Conservation (phyloP, 1,284 basidiomycete genomes). For the Mycena citricolor region DNA sequence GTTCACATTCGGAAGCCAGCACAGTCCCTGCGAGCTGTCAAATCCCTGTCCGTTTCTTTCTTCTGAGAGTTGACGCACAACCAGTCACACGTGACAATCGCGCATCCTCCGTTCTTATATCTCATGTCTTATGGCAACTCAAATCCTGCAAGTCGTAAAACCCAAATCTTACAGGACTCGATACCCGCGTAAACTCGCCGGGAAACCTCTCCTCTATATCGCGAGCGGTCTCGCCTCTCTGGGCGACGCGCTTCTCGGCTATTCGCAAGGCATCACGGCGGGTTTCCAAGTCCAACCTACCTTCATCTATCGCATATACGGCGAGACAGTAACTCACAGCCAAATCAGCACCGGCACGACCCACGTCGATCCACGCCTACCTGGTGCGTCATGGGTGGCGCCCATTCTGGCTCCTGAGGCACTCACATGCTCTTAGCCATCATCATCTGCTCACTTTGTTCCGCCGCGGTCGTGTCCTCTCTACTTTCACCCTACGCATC, state of each 20-base stretch:
- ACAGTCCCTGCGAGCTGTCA: no score
- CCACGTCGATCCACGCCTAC: conserved; percentile 45
- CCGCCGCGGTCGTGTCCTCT: conserved; percentile 50
- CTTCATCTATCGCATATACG: conserved; percentile 50
- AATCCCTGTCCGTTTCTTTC: no score
- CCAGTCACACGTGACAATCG: no score
- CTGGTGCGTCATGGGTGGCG: conserved; percentile 43
- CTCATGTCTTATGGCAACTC: no score
- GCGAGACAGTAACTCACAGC: conserved; percentile 39
- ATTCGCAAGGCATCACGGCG: conserved; percentile 53
- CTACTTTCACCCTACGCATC: conserved; percentile 48
- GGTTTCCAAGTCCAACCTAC: conserved; percentile 52
- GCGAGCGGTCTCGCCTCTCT: conserved; percentile 52
- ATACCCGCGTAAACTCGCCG: conserved; percentile 54
- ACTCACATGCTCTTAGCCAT: conserved; percentile 38
- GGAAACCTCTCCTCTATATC: conserved; percentile 47
- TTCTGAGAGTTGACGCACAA: no score
- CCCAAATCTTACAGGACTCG: conserved; percentile 39
- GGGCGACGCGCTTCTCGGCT: conserved; percentile 58
- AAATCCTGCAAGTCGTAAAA: no score
- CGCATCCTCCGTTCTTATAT: no score
- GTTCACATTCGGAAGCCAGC: no score
- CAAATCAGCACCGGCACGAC: conserved; percentile 43
- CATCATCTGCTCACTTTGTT: conserved; percentile 49
- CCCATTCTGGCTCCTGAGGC: neutral